Evolutionary conservation across 306 rosid species (phyloP).

Genomic region (Erythrophleum fordii): DNA sequence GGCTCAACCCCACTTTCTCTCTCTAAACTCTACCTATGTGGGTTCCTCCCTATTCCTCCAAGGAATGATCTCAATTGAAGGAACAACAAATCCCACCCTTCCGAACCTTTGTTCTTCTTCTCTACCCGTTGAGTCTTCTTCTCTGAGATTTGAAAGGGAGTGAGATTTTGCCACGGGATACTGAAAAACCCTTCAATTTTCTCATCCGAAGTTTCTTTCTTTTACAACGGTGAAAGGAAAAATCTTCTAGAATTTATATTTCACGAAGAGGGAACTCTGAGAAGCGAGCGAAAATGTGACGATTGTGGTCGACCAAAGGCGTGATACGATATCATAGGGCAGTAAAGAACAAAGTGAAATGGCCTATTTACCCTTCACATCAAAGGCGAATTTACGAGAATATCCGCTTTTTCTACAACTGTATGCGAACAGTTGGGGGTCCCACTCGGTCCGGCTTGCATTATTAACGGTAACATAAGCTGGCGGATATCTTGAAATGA

Average conservation of each 20-base stretch:
- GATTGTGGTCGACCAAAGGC: not conserved
- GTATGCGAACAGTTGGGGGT: not conserved
- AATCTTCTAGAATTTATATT: slow-evolving; percentile 23
- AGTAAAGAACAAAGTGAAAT: not conserved
- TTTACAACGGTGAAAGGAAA: not conserved
- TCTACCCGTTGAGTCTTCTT: not conserved
- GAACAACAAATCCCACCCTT: slow-evolving; percentile 4
- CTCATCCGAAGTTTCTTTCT: not conserved
- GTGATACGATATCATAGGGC: not conserved
- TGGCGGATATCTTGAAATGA: too few species aligned
- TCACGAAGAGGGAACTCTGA: not conserved
- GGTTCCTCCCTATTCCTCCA: not conserved
- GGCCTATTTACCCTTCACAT: not conserved
- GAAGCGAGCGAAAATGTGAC: not conserved
- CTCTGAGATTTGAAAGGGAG: slow-evolving; percentile 11
- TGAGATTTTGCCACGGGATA: slow-evolving; percentile 47
- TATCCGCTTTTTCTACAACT: not conserved
- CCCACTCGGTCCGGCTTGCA: not conserved
- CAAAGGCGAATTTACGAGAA: too few species aligned
- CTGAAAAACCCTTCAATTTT: slow-evolving; percentile 31
- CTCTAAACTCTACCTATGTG: slow-evolving; percentile 17
- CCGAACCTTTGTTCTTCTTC: slow-evolving; percentile 12
- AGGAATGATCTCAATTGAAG: slow-evolving; percentile 36
- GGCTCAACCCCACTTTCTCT: slow-evolving; percentile 40
- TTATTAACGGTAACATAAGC: not conserved